Conservation (phyloP, 768 basidiomycete species). For the Xerocomus brunneocitrinus region DNA sequence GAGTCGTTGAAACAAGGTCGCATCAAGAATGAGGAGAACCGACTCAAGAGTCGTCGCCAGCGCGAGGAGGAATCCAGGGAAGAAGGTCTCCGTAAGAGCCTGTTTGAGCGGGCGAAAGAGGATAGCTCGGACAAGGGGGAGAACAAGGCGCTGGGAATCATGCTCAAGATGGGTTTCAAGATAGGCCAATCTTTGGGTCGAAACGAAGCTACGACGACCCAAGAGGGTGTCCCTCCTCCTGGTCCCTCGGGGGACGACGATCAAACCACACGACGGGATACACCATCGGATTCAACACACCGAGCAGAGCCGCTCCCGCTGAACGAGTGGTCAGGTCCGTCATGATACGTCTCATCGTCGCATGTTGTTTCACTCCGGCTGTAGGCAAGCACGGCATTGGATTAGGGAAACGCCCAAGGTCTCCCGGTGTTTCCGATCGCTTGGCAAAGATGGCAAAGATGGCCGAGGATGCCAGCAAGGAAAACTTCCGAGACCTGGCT, state of each 20-base stretch:
- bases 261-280: neutral
- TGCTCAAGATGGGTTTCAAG: conserved; percentile 94
- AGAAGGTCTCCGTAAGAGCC: conserved; percentile 73
- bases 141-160: conserved; percentile 82
- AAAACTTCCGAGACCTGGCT: conserved; percentile 65
- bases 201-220: conserved; percentile 14
- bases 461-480: conserved; percentile 48
- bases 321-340: conserved; percentile 78
- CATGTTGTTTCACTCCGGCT: conserved; percentile 8
- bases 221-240: neutral
- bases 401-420: conserved; percentile 59
- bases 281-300: conserved; percentile 32
- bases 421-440: conserved; percentile 59
- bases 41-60: conserved; percentile 55
- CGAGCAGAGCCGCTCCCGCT: conserved; percentile 67
- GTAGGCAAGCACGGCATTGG: conserved; percentile 80
- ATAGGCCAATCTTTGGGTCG: conserved; percentile 74
- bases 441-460: conserved; percentile 69
- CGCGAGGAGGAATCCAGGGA: conserved; percentile 71
- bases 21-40: conserved; percentile 64
- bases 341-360: neutral
- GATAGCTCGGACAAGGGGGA: conserved; percentile 37
- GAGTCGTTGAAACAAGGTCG: conserved; percentile 55
- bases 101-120: conserved; percentile 74
- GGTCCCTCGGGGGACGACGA: conserved; percentile 2